Base-by-base conservation (phyloP, 495 filamentous ascomycete species). In the Tricharina praecox region DNA sequence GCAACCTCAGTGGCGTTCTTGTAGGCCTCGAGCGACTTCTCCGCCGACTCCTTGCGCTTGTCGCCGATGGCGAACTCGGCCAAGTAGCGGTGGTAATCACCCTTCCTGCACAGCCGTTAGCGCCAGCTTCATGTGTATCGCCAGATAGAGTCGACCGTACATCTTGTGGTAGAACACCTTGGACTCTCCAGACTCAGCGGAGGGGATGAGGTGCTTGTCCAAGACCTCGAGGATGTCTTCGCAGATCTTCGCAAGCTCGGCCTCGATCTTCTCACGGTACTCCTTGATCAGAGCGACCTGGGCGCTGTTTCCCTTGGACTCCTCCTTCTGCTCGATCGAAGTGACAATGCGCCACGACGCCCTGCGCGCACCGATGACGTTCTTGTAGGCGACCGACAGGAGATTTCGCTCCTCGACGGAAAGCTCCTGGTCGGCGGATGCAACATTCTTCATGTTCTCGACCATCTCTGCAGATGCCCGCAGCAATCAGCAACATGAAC, bases 91-190 rank as follows among this genome's bases (percentile, higher is more conserved):
- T 96, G 92, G 71, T 97, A 97, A 70, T 97, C 90, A 67, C 90
- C 90, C 81, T 96, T 97, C 90, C 86, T 94, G 55, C 66, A 47
- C 18, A 40, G 19, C 19, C 11, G 56, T 70, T 53, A 70, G 59
- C 39, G 54, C 48, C 2, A 16, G 28, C 13, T n/a, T n/a, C n/a
- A n/a, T n/a, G n/a, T n/a, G n/a, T n/a, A n/a, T n/a, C n/a, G n/a
- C 34, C 30, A 35, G 20, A 48, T 9, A 40, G 37, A 20, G 37
- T 21, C 10, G 11, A 36, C 23, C 53, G 50, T 64, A 93, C 86
- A 97, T 97, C 80, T 97, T 97, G 82, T 97, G 90, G 74, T 97
- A 97, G 72, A 97, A 97, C 53, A 97, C 90, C 78, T 96, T 96
- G 53, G 87, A 94, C 73, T 97, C 90, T 64, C 92, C 90, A 62